Conservation (phyloP, 164 flowering plant species). For the Tinospora cordifolia region DNA sequence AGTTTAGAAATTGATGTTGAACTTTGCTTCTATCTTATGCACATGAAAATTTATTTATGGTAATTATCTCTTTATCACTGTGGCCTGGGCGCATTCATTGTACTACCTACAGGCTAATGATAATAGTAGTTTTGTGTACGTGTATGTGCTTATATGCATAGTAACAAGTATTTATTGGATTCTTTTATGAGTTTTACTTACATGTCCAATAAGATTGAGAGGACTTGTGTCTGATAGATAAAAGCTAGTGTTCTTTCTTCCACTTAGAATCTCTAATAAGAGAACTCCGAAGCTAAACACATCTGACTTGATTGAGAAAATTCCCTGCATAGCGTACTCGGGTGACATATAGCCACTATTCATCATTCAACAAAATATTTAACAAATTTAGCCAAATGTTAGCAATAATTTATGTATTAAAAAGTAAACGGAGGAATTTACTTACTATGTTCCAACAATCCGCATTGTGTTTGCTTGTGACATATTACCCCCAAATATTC, state of each 20-base stretch:
- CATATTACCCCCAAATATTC: neutral
- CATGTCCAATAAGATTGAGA: conserved; percentile 1
- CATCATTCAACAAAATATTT: neutral
- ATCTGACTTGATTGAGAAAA: neutral
- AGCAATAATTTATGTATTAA: neutral
- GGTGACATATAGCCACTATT: neutral
- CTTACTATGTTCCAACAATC: neutral
- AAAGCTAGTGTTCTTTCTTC: neutral
- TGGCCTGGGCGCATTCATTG: too few species aligned
- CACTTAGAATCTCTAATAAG: neutral
- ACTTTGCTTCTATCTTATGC: too few species aligned
- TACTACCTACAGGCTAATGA: too few species aligned
- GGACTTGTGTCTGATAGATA: neutral
- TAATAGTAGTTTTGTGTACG: too few species aligned
- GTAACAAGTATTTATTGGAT: too few species aligned
- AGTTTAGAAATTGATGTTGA: too few species aligned
- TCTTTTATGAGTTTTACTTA: neutral
- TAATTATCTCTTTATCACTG: too few species aligned
- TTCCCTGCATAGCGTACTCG: neutral
- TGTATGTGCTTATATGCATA: too few species aligned
- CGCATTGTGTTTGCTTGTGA: neutral
- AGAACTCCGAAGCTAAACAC: neutral
- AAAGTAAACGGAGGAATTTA: neutral
- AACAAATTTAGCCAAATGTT: neutral
- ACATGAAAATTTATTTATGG: too few species aligned